Evolutionary conservation across 495 filamentous ascomycete genomes (phyloP), one percentile per base, ranked within the genome.

Genomic region (Aspergillus asperescens): DNA sequence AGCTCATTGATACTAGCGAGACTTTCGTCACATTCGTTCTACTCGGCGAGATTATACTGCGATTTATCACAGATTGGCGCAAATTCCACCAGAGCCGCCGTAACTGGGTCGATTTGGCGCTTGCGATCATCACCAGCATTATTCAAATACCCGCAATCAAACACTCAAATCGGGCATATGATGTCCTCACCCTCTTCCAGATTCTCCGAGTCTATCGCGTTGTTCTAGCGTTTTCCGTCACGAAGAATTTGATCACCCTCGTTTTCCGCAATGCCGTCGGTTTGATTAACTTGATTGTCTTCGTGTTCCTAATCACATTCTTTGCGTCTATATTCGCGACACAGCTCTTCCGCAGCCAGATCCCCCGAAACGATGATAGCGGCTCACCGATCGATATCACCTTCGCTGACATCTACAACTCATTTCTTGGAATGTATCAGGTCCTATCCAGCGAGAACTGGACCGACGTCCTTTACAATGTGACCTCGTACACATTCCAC

Each of bases 341-440:
- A 7, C 92, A 99, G 62, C 81, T 97, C 20, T 93, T 97, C 61
- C 87, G 93, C 13, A 90, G 91, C 8, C 84, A 94, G 55, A 77
- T 99, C 9, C 84, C 87, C 4, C 34, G 61, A 12, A 34, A 68
- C 12, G 80, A 91, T 51, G 63, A 69, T n/a, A 56, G 71, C 1
- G 85, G 80, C 0, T 69, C 81, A 6, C 62, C 65, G 0, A 78
- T 86, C 57, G 72, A 75, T 34, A 80, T 91, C 52, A 85, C 88
- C 1, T 99, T 99, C 68, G 79, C 79, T 58, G 87, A 89, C 29
- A 92, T 96, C 27, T 99, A 87, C 69, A 96, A 96, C 58, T 85
- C 90, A 0, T 99, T 96, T 58, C 78, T 97, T 16, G 93, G 90
- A 48, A 99, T 99, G 93, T 99, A 99, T 62, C 89, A 95, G 64